Percentiles rank a stretch among this genome's conserved stretches.
phyloP scores from a whole-genome alignment of 2,329 filamentous ascomycete genomes.

The Zymoseptoria passerinii region DNA sequence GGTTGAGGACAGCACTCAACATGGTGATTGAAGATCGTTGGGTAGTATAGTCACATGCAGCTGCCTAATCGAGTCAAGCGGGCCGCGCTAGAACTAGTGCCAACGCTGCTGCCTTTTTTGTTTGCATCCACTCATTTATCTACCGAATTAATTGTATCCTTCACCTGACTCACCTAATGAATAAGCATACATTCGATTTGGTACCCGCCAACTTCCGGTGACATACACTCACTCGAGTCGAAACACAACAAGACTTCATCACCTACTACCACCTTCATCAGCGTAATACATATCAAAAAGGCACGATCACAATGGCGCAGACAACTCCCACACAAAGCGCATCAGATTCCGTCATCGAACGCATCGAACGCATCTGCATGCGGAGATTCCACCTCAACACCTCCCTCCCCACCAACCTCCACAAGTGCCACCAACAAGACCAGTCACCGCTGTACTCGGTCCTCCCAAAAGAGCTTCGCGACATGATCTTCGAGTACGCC shows the following conservation, averaged over 20 bases:
- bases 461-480: constrained; percentile 17
- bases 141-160: neutral
- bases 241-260: neutral
- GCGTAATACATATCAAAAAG: neutral
- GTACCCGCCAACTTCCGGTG: neutral
- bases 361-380: constrained; percentile 1
- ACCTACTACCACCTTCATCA: neutral
- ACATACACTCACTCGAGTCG: neutral
- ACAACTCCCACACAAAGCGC: neutral
- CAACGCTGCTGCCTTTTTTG: neutral
- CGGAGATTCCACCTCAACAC: constrained; percentile 6
- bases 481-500: constrained; percentile 30
- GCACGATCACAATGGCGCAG: neutral
- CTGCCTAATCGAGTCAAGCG: neutral
- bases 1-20: no score
- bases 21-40: no score
- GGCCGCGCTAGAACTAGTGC: neutral
- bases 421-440: constrained; percentile 8
- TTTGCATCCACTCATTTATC: neutral
- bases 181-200: neutral
- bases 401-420: constrained; percentile 3
- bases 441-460: constrained; percentile 10
- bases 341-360: neutral
- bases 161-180: neutral
- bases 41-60: neutral